A percentile compares a stretch with the other conserved stretches of the same genome.
These are phyloP conservation scores for Ramalina peruviana DNA, from an alignment of 495 filamentous ascomycete genomes.

Conservation along the genomic window DNA sequence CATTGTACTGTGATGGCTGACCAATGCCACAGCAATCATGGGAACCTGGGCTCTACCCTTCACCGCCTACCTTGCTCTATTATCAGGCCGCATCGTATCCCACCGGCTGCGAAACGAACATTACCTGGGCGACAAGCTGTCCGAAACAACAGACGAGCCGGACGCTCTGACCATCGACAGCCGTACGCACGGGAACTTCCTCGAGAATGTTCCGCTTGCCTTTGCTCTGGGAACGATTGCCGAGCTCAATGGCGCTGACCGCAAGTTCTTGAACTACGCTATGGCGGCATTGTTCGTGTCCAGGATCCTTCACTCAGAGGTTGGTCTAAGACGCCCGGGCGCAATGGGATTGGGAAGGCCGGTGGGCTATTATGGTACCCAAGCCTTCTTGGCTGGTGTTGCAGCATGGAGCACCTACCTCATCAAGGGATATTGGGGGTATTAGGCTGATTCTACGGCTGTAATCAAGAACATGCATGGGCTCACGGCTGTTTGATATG, in stretches of 20 bases:
- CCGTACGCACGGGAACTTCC: slow-evolving; percentile 28
- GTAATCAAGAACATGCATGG: not conserved
- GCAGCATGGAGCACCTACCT: slow-evolving; percentile 26
- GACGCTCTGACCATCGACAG: slow-evolving; percentile 20
- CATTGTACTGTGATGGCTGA: not conserved
- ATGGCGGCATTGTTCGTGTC: slow-evolving; percentile 25
- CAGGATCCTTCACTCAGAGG: slow-evolving; percentile 26
- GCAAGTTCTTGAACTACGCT: slow-evolving; percentile 21
- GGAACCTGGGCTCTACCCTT: slow-evolving; percentile 32
- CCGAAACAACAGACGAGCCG: not conserved
- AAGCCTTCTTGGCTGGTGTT: slow-evolving; percentile 24
- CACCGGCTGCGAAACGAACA: slow-evolving; percentile 22
- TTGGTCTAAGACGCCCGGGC: slow-evolving; percentile 21
- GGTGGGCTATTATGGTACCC: slow-evolving; percentile 24
- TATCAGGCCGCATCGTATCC: slow-evolving; percentile 27
- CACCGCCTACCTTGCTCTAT: slow-evolving; percentile 28
- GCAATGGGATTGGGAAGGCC: slow-evolving; percentile 22
- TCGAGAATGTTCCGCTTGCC: slow-evolving; percentile 30
- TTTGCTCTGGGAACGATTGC: slow-evolving; percentile 21
- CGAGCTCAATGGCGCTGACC: slow-evolving; percentile 30
- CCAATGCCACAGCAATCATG: slow-evolving; percentile 22
- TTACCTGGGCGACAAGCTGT: slow-evolving; percentile 21
- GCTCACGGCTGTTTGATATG: not conserved
- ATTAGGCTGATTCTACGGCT: slow-evolving; percentile 8
- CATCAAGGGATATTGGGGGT: slow-evolving; percentile 28